Evolutionary conservation across 23 red algal species (phyloP).

Genomic region (Gracilaria gracilis): DNA sequence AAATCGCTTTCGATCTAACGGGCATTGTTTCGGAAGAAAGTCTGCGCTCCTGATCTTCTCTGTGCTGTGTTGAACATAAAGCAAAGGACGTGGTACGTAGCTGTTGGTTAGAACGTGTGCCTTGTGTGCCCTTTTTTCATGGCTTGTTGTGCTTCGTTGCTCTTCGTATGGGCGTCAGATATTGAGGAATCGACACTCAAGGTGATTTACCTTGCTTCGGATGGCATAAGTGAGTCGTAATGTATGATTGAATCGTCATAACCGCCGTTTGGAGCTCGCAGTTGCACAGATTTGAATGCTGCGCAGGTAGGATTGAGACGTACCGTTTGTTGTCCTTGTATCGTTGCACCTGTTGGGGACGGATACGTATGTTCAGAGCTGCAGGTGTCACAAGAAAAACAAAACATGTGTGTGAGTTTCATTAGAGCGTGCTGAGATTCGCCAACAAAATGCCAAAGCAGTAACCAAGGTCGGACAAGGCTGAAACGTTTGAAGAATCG

Average conservation of each 20-base stretch:
- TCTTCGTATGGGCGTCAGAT: conserved; percentile 7
- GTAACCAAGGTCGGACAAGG: conserved; percentile 21
- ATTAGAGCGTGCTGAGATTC: too few relatives aligned
- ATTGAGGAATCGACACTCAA: not conserved
- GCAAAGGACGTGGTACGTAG: too few relatives aligned
- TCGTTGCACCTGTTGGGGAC: too few relatives aligned
- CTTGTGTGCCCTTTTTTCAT: too few relatives aligned
- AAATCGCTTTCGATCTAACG: conserved; percentile 49
- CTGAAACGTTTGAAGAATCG: conserved; percentile 11
- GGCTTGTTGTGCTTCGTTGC: too few relatives aligned
- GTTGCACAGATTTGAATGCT: not conserved
- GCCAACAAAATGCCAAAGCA: too few relatives aligned
- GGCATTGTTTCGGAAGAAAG: conserved; percentile 8
- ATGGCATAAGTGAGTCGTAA: conserved; percentile 42
- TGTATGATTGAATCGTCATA: conserved; percentile 2
- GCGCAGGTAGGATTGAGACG: not conserved
- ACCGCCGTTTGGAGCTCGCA: not conserved
- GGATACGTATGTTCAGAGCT: too few relatives aligned
- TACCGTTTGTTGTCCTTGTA: too few relatives aligned
- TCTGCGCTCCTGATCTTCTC: not conserved
- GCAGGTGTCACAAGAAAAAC: too few relatives aligned
- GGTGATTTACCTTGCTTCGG: not conserved
- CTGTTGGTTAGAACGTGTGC: not conserved
- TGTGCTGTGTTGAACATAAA: too few relatives aligned
- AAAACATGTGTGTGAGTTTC: too few relatives aligned